These are phyloP conservation scores for Eragrostis curvula DNA, from an alignment of 176 grass and related monocot genomes.

Conservation along the genomic window DNA sequence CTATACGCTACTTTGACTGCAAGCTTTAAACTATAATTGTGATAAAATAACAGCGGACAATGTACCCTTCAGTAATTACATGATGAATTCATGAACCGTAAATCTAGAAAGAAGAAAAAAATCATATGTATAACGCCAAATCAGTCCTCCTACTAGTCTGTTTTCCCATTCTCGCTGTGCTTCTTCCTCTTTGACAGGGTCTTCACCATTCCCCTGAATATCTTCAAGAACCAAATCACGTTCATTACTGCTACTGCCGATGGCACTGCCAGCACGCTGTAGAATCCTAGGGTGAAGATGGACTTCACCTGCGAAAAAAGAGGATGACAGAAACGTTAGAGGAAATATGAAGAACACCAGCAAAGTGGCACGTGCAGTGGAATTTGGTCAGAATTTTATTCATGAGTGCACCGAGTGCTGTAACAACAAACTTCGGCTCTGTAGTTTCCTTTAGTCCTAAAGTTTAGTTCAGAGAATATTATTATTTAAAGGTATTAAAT, in stretches of 20 bases:
- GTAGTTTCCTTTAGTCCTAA: too few species aligned
- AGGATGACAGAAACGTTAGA: neutral
- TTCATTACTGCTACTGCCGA: conserved; percentile 68
- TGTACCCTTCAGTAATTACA: neutral
- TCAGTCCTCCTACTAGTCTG: conserved; percentile 16
- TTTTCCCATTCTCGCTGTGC: conserved; percentile 33
- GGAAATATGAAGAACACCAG: neutral
- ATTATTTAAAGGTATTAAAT: too few species aligned
- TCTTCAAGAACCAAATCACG: conserved; percentile 90
- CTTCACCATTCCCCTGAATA: conserved; percentile 81
- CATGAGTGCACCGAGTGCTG: neutral
- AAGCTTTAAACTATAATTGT: neutral
- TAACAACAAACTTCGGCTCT: neutral
- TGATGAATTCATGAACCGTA: neutral
- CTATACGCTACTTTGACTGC: neutral
- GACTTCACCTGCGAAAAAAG: conserved; percentile 58
- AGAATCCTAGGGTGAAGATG: conserved; percentile 72
- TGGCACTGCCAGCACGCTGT: conserved; percentile 57
- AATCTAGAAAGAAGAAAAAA: neutral
- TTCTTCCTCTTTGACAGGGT: conserved; percentile 57
- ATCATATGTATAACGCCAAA: neutral
- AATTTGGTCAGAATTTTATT: neutral
- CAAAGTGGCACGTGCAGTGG: neutral
- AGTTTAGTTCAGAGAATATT: too few species aligned
- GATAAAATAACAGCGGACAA: neutral